These are phyloP conservation scores for Penicillium flavigenum DNA, from an alignment of 495 filamentous ascomycete genomes.

Conservation along the genomic window DNA sequence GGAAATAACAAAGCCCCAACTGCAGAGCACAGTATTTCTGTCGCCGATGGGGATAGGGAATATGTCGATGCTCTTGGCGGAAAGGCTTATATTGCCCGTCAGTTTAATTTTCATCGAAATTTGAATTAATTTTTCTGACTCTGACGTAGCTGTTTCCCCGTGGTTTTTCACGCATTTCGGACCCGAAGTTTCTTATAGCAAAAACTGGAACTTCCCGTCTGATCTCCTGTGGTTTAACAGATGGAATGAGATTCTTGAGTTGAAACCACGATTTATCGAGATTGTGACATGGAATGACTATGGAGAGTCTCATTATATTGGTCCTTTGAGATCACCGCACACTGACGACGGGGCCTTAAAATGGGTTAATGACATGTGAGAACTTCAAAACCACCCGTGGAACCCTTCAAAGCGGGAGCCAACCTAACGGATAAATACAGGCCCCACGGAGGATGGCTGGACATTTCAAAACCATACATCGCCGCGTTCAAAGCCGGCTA, in stretches of 20 bases:
- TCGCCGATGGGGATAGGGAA: constrained; percentile 46
- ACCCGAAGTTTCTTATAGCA: constrained; percentile 36
- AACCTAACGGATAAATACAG: constrained; percentile 7
- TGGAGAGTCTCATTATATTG: constrained; percentile 57
- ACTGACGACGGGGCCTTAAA: constrained; percentile 57
- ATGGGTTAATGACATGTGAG: constrained; percentile 56
- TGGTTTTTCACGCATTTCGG: constrained; percentile 47
- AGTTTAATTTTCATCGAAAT: constrained; percentile 6
- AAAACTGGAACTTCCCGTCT: constrained; percentile 56
- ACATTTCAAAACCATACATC: constrained; percentile 52
- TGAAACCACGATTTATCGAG: constrained; percentile 52
- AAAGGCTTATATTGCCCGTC: constrained; percentile 57
- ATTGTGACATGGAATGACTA: constrained; percentile 68
- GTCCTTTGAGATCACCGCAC: constrained; percentile 48
- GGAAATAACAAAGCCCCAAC: constrained; percentile 55
- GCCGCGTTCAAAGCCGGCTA: constrained; percentile 56
- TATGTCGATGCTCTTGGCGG: constrained; percentile 49
- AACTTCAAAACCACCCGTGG: neutral
- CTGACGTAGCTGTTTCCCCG: constrained; percentile 29
- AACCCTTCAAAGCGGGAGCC: no score
- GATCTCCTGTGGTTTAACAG: constrained; percentile 45
- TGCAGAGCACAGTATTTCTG: constrained; percentile 43
- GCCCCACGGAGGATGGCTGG: constrained; percentile 43
- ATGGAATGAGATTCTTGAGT: constrained; percentile 53
- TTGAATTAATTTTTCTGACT: neutral